A percentile compares a stretch with the other conserved stretches of the same genome.
Evolutionary conservation across 148 eudicot species (phyloP).

Genomic region (Camellia granthamiana): DNA sequence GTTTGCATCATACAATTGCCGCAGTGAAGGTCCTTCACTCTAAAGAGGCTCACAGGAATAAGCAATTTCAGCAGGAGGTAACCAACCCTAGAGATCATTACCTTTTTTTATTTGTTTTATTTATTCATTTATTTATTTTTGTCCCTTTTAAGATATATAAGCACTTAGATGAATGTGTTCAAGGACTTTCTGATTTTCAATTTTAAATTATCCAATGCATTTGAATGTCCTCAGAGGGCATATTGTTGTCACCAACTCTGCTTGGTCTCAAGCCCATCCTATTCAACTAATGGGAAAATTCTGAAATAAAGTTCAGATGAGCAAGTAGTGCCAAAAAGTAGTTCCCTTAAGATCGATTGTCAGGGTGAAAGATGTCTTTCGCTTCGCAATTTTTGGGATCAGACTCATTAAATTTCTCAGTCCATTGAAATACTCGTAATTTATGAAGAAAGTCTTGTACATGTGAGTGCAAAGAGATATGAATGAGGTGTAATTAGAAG

Average conservation of each 20-base stretch:
- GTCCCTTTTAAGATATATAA: not conserved
- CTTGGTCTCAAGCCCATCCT: not conserved
- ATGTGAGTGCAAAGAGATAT: too few species aligned
- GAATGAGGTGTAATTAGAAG: too few species aligned
- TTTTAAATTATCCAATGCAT: not conserved
- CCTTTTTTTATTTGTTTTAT: not conserved
- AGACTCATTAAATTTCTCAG: too few species aligned
- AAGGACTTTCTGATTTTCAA: not conserved
- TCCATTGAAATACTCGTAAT: too few species aligned
- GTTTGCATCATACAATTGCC: slow-evolving; percentile 74
- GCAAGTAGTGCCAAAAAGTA: not conserved
- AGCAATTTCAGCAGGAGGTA: slow-evolving; percentile 86
- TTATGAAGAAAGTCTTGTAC: too few species aligned
- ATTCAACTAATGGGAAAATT: not conserved
- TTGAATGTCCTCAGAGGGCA: not conserved
- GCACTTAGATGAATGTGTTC: not conserved
- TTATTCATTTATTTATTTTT: too few species aligned
- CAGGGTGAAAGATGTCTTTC: not conserved
- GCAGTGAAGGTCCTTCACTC: slow-evolving; percentile 84
- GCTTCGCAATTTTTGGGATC: not conserved
- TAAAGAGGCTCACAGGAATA: slow-evolving; percentile 44
- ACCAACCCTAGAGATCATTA: not conserved
- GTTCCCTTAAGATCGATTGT: not conserved
- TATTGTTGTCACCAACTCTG: not conserved
- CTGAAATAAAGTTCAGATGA: not conserved